These are phyloP conservation scores for Solanum virginianum DNA, from an alignment of 257 asterid species.

Conservation along the genomic window DNA sequence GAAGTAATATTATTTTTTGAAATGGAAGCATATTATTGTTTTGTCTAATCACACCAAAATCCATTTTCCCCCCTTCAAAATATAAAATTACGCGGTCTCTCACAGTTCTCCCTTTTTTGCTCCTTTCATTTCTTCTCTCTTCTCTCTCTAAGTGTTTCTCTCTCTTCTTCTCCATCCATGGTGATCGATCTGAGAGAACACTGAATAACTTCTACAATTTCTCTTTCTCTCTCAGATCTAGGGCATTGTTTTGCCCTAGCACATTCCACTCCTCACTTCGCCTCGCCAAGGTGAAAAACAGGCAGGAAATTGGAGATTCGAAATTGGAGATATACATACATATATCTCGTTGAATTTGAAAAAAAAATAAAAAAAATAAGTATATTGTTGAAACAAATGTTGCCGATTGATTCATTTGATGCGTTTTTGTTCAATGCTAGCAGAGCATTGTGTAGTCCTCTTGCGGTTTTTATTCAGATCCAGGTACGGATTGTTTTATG, in stretches of 20 bases:
- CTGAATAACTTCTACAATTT: not conserved
- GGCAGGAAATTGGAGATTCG: not conserved
- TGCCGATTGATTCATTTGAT: constrained; percentile 50
- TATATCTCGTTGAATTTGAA: not conserved
- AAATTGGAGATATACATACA: not conserved
- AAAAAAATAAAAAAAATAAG: not conserved
- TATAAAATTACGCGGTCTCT: constrained; percentile 49
- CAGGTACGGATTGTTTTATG: constrained; percentile 34
- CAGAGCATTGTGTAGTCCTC: constrained; percentile 59
- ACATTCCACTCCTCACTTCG: not conserved
- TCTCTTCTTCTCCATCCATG: constrained; percentile 9
- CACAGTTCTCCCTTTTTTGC: not conserved
- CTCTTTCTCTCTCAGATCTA: constrained; percentile 1
- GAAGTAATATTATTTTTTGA: no score
- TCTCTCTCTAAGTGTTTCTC: not conserved
- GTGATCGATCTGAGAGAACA: constrained; percentile 28
- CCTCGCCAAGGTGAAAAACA: not conserved
- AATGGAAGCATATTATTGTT: not conserved
- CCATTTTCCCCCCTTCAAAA: not conserved
- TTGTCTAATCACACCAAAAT: not conserved
- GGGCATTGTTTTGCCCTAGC: constrained; percentile 36
- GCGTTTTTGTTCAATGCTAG: constrained; percentile 52
- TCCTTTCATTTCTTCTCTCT: not conserved
- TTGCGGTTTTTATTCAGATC: constrained; percentile 76
- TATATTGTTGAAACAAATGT: constrained; percentile 19